A percentile compares a stretch with the other conserved stretches of the same genome.
Evolutionary conservation across 1,284 basidiomycete species (phyloP).

Genomic region (Ustilago hordei): DNA sequence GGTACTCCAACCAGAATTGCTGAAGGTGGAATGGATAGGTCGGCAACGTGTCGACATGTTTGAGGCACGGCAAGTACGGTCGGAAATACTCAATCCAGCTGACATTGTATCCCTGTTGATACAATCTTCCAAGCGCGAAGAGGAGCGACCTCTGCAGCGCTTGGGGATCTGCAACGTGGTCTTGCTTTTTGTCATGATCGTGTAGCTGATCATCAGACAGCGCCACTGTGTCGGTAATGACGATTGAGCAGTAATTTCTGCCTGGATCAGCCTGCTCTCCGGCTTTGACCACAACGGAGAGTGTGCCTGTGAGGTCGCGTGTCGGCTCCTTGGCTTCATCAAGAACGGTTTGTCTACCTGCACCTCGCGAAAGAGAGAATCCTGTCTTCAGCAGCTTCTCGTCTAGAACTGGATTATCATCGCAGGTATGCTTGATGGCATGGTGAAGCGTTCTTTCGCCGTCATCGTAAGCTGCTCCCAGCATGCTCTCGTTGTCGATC

Average conservation of each 20-base stretch:
- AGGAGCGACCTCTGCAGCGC: slow-evolving; percentile 15
- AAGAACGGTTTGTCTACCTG: too few species aligned
- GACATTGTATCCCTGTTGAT: slow-evolving; percentile 34
- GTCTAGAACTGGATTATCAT: too few species aligned
- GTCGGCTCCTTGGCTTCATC: too few species aligned
- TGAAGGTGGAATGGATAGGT: slow-evolving; percentile 46
- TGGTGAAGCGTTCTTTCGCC: not conserved
- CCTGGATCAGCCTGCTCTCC: not conserved
- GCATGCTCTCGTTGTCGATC: slow-evolving; percentile 1
- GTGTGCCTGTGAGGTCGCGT: not conserved
- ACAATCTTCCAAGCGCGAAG: slow-evolving; percentile 10
- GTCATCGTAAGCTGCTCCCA: not conserved
- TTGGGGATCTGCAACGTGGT: not conserved
- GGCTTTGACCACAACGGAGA: not conserved
- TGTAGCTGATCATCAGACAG: not conserved
- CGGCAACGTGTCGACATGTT: slow-evolving; percentile 26
- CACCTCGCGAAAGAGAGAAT: too few species aligned
- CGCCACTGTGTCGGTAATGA: slow-evolving; percentile 7
- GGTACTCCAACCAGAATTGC: slow-evolving; percentile 52
- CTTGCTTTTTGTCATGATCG: not conserved
- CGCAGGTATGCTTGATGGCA: not conserved
- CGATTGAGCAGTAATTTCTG: slow-evolving; percentile 5
- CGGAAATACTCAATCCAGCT: slow-evolving; percentile 39
- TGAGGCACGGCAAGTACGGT: slow-evolving; percentile 16
- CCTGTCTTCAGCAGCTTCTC: not conserved